phyloP scores from a whole-genome alignment of 345 rosid genomes.

The Aquilaria sinensis region DNA sequence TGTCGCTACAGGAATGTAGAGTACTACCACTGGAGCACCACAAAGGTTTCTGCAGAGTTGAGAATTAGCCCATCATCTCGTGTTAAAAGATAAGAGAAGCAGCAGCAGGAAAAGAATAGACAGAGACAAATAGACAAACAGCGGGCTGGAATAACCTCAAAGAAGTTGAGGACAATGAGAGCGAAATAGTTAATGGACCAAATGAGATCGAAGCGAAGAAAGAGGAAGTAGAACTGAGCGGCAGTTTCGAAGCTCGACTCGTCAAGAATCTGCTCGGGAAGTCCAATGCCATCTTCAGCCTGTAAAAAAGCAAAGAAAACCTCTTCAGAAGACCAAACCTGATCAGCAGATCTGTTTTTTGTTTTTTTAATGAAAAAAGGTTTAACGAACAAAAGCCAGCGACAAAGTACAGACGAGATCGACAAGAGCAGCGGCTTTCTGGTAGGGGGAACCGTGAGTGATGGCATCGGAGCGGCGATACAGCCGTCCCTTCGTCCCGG shows the following conservation, averaged over 20 bases:
- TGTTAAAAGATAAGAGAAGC: neutral
- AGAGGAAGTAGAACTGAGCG: conserved; percentile 61
- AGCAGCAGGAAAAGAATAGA: neutral
- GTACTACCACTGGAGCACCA: conserved; percentile 51
- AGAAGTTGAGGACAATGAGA: conserved; percentile 60
- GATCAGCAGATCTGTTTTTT: neutral
- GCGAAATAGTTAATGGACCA: conserved; percentile 94
- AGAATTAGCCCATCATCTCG: conserved; percentile 5
- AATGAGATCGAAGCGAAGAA: conserved; percentile 47
- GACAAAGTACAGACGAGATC: conserved; percentile 57
- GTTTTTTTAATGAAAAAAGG: neutral
- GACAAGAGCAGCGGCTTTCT: conserved; percentile 97
- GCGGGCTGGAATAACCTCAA: conserved; percentile 55
- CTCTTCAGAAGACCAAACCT: neutral
- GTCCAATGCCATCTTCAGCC: conserved; percentile 96
- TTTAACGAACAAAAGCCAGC: neutral
- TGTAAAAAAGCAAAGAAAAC: conserved; percentile 20
- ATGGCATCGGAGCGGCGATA: conserved; percentile 71
- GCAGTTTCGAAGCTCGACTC: conserved; percentile 54
- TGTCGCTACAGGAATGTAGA: conserved; percentile 55
- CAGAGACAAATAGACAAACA: neutral
- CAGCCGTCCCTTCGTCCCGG: conserved; percentile 25
- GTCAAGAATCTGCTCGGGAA: conserved; percentile 85
- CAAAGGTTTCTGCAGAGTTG: conserved; percentile 66
- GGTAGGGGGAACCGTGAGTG: conserved; percentile 63